phyloP scores from a whole-genome alignment of 768 basidiomycete genomes.

The Mrakia blollopis region DNA sequence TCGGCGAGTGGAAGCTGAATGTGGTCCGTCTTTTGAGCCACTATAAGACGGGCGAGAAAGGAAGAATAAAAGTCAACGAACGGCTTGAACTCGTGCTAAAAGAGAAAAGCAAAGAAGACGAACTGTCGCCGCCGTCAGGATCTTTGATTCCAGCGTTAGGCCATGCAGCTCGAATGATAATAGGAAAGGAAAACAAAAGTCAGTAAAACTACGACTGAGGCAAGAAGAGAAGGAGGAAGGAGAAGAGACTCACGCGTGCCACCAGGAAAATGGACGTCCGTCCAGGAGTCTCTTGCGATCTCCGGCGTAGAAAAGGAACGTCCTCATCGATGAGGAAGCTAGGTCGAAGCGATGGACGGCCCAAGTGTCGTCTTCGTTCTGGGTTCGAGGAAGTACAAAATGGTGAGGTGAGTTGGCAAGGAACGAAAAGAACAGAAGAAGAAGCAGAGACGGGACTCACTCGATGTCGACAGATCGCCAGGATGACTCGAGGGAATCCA shows the following conservation, averaged over 20 bases:
- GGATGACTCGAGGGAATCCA: slow-evolving; percentile 43
- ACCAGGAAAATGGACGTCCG: slow-evolving; percentile 44
- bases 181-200: background rate
- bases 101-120: background rate
- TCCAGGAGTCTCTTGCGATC: slow-evolving; percentile 38
- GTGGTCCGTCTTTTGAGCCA: slow-evolving; percentile 38
- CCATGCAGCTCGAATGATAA: slow-evolving; percentile 42
- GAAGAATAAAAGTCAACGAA: background rate
- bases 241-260: slow-evolving; percentile 36
- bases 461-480: slow-evolving; percentile 42
- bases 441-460: background rate
- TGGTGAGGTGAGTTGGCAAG: background rate
- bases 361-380: slow-evolving; percentile 39
- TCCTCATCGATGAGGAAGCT: slow-evolving; percentile 37
- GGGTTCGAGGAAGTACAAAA: background rate
- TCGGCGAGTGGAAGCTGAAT: slow-evolving; percentile 33
- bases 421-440: background rate
- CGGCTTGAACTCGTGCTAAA: background rate
- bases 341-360: slow-evolving; percentile 45
- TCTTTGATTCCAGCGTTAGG: slow-evolving; percentile 40
- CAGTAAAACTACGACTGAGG: background rate
- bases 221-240: background rate
- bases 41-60: background rate
- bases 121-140: slow-evolving; percentile 34
- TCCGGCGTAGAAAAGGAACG: slow-evolving; percentile 38